phyloP scores from a whole-genome alignment of 2,329 filamentous ascomycete genomes.

The Capronia americana region DNA sequence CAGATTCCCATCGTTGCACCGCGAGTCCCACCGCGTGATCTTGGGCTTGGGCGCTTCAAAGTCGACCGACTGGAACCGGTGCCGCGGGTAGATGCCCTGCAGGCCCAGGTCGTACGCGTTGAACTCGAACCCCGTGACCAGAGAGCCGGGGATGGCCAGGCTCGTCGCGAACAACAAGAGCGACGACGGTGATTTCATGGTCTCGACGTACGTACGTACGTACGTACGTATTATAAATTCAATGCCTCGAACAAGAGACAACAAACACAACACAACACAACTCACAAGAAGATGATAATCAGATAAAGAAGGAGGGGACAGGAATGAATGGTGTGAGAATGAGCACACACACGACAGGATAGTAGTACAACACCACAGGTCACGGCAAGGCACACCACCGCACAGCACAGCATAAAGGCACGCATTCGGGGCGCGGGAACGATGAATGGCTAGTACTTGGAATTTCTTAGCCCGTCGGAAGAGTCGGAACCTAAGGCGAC shows the following conservation, averaged over 20 bases:
- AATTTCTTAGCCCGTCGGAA: background rate
- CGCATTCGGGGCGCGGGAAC: background rate
- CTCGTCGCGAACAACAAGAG: background rate
- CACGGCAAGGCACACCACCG: background rate
- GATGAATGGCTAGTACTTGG: too few species aligned
- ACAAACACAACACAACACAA: too few species aligned
- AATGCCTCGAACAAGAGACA: too few species aligned
- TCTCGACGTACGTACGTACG: too few species aligned
- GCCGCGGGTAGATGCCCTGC: slow-evolving; percentile 36
- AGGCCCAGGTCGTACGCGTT: slow-evolving; percentile 34
- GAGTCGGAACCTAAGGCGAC: background rate
- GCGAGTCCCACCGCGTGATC: slow-evolving; percentile 40
- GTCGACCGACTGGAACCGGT: slow-evolving; percentile 33
- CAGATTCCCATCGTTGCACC: slow-evolving; percentile 48
- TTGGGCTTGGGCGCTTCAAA: slow-evolving; percentile 38
- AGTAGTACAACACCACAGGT: background rate
- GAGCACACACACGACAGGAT: too few species aligned
- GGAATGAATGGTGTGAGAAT: too few species aligned
- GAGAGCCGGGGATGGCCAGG: background rate
- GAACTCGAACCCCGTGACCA: slow-evolving; percentile 27
- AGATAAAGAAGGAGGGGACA: too few species aligned
- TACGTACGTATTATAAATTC: too few species aligned
- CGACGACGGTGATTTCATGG: background rate
- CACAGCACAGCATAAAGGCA: background rate
- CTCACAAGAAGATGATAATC: too few species aligned